A percentile compares a stretch with the other conserved stretches of the same genome.
Conservation (phyloP, 306 rosid species). For the Cucurbita argyrosperma region DNA sequence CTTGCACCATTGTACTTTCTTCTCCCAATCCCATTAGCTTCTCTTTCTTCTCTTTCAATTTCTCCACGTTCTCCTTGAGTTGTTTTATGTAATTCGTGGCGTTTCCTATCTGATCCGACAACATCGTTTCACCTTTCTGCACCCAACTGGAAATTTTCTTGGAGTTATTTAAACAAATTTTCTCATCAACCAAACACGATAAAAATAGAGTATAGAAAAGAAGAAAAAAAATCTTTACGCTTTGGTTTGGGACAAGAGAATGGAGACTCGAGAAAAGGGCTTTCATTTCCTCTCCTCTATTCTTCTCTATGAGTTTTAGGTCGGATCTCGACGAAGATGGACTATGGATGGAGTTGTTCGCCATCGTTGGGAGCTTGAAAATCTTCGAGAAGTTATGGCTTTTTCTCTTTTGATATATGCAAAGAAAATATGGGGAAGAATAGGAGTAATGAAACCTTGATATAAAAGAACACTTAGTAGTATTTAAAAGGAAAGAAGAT, state of each 20-base stretch:
- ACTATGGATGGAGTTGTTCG: background rate
- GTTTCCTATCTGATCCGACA: background rate
- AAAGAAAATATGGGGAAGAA: too few species aligned
- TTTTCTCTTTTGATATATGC: too few species aligned
- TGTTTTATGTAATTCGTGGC: background rate
- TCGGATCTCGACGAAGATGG: background rate
- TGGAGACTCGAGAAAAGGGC: background rate
- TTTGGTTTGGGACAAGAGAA: background rate
- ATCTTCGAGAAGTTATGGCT: too few species aligned
- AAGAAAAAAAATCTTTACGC: background rate
- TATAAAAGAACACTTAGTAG: too few species aligned
- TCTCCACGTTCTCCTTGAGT: background rate
- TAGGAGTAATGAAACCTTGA: too few species aligned
- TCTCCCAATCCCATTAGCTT: background rate
- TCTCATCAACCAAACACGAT: background rate
- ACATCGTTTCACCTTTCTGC: background rate
- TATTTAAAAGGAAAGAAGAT: too few species aligned
- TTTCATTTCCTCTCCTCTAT: background rate
- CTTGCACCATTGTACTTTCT: background rate
- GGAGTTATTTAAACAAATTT: too few species aligned
- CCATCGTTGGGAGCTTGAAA: background rate
- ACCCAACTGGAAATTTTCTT: too few species aligned
- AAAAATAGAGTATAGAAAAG: background rate
- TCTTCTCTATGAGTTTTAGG: background rate
- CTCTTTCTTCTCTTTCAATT: background rate